Evolutionary conservation across 2,329 filamentous ascomycete species (phyloP).

Genomic region (Xylariaceae sp.): DNA sequence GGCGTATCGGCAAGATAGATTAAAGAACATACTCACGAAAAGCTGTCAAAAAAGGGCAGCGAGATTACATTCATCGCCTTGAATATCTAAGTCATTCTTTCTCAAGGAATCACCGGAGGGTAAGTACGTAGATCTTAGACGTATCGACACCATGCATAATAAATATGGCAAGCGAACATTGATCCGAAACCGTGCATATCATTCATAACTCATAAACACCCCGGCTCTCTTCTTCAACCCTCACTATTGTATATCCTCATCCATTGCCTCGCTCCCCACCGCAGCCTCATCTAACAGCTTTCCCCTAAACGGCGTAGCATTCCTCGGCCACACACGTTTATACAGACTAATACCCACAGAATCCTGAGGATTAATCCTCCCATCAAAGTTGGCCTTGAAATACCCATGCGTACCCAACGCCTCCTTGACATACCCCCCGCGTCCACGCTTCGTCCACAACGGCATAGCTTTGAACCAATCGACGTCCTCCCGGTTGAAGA

Average conservation of each 20-base stretch:
- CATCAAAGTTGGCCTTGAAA: conserved; percentile 98
- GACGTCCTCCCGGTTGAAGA: conserved; percentile 95
- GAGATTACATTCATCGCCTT: no score
- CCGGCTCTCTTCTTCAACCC: conserved; percentile 10
- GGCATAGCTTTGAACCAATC: conserved; percentile 97
- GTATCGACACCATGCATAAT: not conserved
- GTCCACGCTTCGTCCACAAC: conserved; percentile 86
- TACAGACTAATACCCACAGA: conserved; percentile 87
- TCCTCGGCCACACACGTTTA: conserved; percentile 79
- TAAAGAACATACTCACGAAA: no score
- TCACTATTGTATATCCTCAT: conserved; percentile 36
- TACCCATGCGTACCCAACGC: conserved; percentile 96
- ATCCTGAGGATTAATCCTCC: conserved; percentile 92
- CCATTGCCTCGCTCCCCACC: conserved; percentile 36
- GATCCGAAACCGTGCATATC: conserved; percentile 2
- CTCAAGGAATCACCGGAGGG: no score
- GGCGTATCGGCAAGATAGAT: no score
- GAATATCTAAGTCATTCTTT: no score
- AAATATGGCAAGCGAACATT: conserved; percentile 1
- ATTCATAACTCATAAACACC: conserved; percentile 15
- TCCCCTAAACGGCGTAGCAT: conserved; percentile 50
- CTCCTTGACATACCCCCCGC: conserved; percentile 92
- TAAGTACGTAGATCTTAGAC: no score
- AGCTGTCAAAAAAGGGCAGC: no score
- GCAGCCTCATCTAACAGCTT: conserved; percentile 39